Conservation (phyloP, 2,329 filamentous ascomycete species). For the Beauveria pseudobassiana region DNA sequence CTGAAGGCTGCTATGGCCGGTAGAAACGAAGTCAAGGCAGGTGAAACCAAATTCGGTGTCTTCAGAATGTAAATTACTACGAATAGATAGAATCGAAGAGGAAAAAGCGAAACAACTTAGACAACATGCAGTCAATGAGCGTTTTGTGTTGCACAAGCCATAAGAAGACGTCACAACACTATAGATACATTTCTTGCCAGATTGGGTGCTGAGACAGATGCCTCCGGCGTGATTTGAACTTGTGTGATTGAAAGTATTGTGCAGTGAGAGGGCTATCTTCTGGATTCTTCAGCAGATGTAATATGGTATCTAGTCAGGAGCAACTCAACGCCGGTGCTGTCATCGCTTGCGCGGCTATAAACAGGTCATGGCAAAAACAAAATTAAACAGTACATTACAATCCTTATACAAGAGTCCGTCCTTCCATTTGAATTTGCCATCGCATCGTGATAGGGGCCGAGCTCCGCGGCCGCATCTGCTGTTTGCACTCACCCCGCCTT, state of each 20-base stretch:
- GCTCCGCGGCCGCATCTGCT: neutral
- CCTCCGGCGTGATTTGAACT: too few relatives aligned
- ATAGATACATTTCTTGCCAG: too few relatives aligned
- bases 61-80: constrained; percentile 62
- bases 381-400: constrained; percentile 6
- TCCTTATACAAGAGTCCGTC: constrained; percentile 11
- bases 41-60: constrained; percentile 66
- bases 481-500: neutral
- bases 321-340: constrained; percentile 7
- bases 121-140: neutral
- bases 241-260: neutral
- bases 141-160: neutral
- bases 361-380: constrained; percentile 6
- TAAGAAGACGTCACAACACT: neutral
- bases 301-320: constrained; percentile 5
- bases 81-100: neutral
- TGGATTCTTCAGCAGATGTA: neutral
- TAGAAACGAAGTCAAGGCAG: constrained; percentile 51
- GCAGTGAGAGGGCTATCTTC: neutral
- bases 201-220: too few relatives aligned
- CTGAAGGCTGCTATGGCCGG: constrained; percentile 65
- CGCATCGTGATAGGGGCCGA: neutral
- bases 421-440: neutral
- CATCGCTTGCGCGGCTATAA: neutral
- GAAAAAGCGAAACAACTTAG: neutral